Percentiles rank a stretch among this genome's conserved stretches.
Conservation (phyloP, 805 yeast genomes). For the Maudiozyma pseudohumilis region DNA sequence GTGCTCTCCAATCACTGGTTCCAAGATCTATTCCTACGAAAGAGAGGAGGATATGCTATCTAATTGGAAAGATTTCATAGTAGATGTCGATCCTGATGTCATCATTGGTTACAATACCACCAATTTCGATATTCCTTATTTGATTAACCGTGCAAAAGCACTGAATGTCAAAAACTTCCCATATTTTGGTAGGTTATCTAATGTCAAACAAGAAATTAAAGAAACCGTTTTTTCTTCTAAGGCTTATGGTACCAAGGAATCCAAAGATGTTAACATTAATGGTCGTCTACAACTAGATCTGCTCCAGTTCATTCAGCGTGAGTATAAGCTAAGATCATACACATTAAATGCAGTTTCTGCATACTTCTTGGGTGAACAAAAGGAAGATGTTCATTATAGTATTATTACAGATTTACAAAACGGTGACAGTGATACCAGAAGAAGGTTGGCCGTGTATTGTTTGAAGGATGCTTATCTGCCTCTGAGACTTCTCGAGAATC, state of each 20-base stretch:
- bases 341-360: constrained; percentile 94
- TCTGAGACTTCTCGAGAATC: constrained; percentile 72
- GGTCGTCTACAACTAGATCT: constrained; percentile 94
- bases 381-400: constrained; percentile 96
- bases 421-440: constrained; percentile 83
- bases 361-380: constrained; percentile 86
- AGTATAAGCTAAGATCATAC: constrained; percentile 87
- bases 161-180: constrained; percentile 61
- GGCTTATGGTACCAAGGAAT: constrained; percentile 94
- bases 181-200: constrained; percentile 67
- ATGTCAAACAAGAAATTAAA: constrained; percentile 64
- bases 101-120: constrained; percentile 93
- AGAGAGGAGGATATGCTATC: constrained; percentile 74
- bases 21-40: constrained; percentile 68
- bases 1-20: constrained; percentile 89
- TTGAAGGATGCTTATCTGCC: constrained; percentile 93
- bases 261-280: constrained; percentile 83
- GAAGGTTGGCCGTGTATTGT: constrained; percentile 94
- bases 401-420: constrained; percentile 91
- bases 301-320: constrained; percentile 87
- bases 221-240: constrained; percentile 83
- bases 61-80: constrained; percentile 81
- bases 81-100: constrained; percentile 85
- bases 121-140: constrained; percentile 90
- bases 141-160: constrained; percentile 77